Evolutionary conservation across 2,329 filamentous ascomycete genomes (phyloP).

Genomic region (Fusarium albosuccineum): DNA sequence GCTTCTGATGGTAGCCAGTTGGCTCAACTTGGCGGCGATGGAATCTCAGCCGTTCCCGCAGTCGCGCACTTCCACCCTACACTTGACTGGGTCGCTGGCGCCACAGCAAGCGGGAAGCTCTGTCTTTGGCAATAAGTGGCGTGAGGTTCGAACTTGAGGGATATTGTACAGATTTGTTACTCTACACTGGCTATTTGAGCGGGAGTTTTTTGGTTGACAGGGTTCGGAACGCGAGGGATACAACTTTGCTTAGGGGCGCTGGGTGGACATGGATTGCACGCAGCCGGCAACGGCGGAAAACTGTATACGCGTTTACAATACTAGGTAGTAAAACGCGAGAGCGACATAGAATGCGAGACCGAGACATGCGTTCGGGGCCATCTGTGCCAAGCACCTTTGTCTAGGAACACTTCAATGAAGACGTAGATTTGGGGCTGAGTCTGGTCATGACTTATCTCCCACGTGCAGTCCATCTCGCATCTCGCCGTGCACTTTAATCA

Average conservation of each 20-base stretch:
- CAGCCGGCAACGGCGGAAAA: conserved; percentile 1
- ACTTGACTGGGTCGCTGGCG: conserved; percentile 91
- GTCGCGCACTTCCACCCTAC: conserved; percentile 92
- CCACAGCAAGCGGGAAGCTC: conserved; percentile 91
- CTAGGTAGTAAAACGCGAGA: background rate
- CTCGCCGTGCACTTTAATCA: background rate
- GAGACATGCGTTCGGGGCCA: conserved; percentile 11
- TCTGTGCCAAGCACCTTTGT: background rate
- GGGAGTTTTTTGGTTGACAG: conserved; percentile 34
- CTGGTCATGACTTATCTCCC: conserved; percentile 18
- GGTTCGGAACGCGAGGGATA: background rate
- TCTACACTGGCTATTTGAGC: conserved; percentile 25
- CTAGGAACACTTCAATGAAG: conserved; percentile 10
- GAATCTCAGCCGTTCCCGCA: conserved; percentile 93
- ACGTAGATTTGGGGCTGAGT: conserved; percentile 25
- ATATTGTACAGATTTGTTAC: background rate
- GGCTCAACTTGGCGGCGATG: conserved; percentile 87
- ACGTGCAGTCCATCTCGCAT: background rate
- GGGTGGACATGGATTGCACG: conserved; percentile 12
- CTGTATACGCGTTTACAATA: conserved; percentile 15
- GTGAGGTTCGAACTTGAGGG: background rate
- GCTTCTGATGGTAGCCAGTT: conserved; percentile 86
- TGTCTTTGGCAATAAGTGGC: conserved; percentile 84
- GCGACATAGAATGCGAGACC: background rate
- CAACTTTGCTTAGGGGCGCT: conserved; percentile 13